These are phyloP conservation scores for Talaromyces sp. DNA, from an alignment of 2,329 filamentous ascomycete species.

Conservation along the genomic window DNA sequence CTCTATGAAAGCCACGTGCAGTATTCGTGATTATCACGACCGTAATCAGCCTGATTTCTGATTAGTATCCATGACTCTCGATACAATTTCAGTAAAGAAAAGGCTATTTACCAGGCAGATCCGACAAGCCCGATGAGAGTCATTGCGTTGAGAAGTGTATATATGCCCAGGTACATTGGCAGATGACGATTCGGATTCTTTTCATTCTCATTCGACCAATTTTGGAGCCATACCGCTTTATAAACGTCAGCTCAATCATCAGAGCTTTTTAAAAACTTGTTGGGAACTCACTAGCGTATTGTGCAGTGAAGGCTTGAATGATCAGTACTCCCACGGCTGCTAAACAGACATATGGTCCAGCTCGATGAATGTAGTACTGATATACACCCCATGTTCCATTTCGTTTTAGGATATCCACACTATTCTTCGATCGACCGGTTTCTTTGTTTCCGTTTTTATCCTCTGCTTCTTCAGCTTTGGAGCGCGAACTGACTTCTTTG, in stretches of 20 bases:
- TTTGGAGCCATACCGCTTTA: constrained; percentile 20
- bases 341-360: constrained; percentile 6
- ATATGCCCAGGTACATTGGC: constrained; percentile 20
- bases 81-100: neutral
- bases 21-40: constrained; percentile 12
- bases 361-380: constrained; percentile 10
- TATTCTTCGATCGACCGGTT: neutral
- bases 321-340: neutral
- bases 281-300: constrained; percentile 9
- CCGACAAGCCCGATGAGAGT: constrained; percentile 9
- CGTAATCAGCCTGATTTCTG: constrained; percentile 5
- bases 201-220: constrained; percentile 19
- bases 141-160: constrained; percentile 16
- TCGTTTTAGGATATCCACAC: neutral
- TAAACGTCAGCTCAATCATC: neutral
- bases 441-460: neutral
- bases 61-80: neutral
- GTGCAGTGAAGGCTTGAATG: constrained; percentile 4
- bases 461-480: neutral
- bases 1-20: constrained; percentile 1
- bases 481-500: neutral
- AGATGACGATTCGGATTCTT: constrained; percentile 18
- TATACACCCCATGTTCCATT: constrained; percentile 9
- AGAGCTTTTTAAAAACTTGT: neutral
- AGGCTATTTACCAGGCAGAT: neutral